These are phyloP conservation scores for Nepenthes mirabilis DNA, from an alignment of 148 eudicot genomes.

Conservation along the genomic window DNA sequence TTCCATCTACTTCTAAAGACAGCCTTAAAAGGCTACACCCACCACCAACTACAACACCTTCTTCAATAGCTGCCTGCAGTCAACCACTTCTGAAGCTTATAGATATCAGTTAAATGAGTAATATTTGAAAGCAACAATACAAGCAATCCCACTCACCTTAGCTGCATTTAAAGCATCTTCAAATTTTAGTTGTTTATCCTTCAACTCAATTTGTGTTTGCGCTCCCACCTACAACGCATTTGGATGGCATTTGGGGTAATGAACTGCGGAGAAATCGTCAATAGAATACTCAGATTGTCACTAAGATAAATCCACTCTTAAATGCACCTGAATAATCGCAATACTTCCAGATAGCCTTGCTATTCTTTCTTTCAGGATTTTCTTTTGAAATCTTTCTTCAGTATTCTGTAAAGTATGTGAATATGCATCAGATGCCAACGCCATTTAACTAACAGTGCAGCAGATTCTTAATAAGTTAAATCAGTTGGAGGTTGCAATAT, in stretches of 20 bases:
- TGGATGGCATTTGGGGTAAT: neutral
- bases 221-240: conserved; percentile 60
- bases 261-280: neutral
- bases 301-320: neutral
- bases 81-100: conserved; percentile 4
- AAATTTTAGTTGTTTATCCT: conserved; percentile 73
- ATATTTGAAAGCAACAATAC: neutral
- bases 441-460: neutral
- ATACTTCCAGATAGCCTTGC: conserved; percentile 76
- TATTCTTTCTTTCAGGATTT: conserved; percentile 64
- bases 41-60: conserved; percentile 96
- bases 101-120: neutral
- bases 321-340: conserved; percentile 66
- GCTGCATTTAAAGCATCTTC: conserved; percentile 90
- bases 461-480: too few relatives aligned
- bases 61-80: conserved; percentile 80
- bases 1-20: conserved; percentile 45
- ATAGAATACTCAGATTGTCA: neutral
- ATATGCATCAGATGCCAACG: conserved; percentile 3
- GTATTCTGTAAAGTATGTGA: conserved; percentile 32
- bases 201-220: conserved; percentile 67
- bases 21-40: conserved; percentile 82
- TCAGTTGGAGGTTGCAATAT: too few relatives aligned
- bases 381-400: conserved; percentile 59
- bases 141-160: conserved; percentile 31